Base-by-base conservation (phyloP, 2,329 filamentous ascomycete species). In the Nothophoma quercina region DNA sequence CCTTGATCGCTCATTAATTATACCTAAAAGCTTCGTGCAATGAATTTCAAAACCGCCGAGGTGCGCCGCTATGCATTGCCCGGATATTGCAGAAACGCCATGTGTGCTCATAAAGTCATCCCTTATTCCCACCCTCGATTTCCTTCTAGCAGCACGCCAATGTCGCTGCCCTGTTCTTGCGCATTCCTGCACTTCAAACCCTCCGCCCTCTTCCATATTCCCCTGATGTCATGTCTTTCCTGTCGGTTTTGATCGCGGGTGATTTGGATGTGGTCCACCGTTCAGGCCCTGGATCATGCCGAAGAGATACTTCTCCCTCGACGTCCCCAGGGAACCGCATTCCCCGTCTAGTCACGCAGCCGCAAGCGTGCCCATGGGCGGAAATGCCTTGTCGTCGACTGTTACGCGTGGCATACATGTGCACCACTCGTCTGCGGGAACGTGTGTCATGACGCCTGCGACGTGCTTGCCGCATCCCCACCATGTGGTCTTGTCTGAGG, bases 381-480 rank as follows among this genome's bases (percentile, higher is more conserved):
- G 87, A 65, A 89, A 90, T 65, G 81, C 64, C 64, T 83, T 83
- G 36, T 85, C 86, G 48, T 84, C 81, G 32, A 79, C 77, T 66
- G 85, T 81, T 57, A 89, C 77, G 68, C 83, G 83, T 22, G 88
- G 87, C 63, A 81, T 77, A 69, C 88, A 91, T 19, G 77, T 78
- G 77, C 88, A 91, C 75, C 87, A 83, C 32, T 89, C 79, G 5
- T 78, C 73, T 28, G 78, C 75, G 4, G 85, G 80, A 34, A 90
- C 71, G 21, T 71, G 65, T 69, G 87, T 83, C 78, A 91, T 83
- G 62, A 90, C 86, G 13, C 71, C 71, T 10, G 83, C 75, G 60
- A 88, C 77, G 75, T 89, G 85, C 55, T 63, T 77, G 57, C 86
- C 86, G 72, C 87, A 89, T 56, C 86, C 87, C 75, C 79, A 84